Evolutionary conservation across 2,329 filamentous ascomycete genomes (phyloP), one percentile per base, ranked within the genome.

Genomic region (Allantophomopsis cytisporea): DNA sequence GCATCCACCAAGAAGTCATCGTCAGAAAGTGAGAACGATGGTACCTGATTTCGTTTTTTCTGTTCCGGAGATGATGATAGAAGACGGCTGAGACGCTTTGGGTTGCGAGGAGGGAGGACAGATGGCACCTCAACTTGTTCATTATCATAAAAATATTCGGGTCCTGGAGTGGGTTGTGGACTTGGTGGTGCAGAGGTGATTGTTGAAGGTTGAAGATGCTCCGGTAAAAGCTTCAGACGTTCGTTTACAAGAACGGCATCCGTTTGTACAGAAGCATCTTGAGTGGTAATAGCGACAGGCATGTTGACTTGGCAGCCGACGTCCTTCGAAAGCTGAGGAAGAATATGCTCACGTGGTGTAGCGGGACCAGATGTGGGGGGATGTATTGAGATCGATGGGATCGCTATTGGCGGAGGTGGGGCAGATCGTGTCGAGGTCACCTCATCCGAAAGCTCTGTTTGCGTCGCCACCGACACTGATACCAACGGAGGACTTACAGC

Each of bases 381-480:
- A 49, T 94, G 83, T 38, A 98, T 85, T 41, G 85, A 83, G 54
- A 98, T 98, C 50, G 80, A 83, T 1, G 89, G 89, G 44, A 95
- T 82, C 4, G 68, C 53, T 43, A 75, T 60, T 47, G 64, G 61
- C 41, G 60, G 59, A 8, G 58, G 60, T 45, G 48, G 53, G 35
- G 50, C 43, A 12, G 49, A 40, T 39, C 48, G 45, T 41, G 36
- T 50, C 31, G 48, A 45, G 31, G 50, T 47, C 37, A 44, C 43
- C 15, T 39, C 34, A 35, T 42, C 41, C 13, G 44, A 36, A 39
- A 34, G 14, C 36, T 69, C 68, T 0, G 80, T 84, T 56, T 84
- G 80, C 1, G 77, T 83, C 2, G 23, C 23, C 23, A 28, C 23
- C 8, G 23, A 28, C 8, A 28, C 23, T 10, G 23, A 28, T 28